Conservation (phyloP, 495 filamentous ascomycete species). For the Hyaloscypha finlandica region DNA sequence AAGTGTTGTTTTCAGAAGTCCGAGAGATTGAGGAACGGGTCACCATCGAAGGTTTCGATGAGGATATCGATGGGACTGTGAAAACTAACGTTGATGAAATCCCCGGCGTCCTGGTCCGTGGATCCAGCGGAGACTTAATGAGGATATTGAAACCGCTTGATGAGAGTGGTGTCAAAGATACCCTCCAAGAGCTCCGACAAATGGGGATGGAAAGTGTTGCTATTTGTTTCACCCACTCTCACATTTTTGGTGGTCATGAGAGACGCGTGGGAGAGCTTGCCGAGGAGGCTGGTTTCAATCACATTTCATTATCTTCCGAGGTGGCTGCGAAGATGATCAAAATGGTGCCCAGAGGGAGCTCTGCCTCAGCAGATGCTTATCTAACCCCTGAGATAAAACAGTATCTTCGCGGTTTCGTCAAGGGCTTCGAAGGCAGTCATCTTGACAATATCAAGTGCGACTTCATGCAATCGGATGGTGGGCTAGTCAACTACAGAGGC, state of each 20-base stretch:
- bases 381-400: conserved; percentile 92
- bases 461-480: conserved; percentile 86
- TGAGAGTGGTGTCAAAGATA: background rate
- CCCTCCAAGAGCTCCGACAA: background rate
- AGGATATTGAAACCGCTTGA: no score
- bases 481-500: conserved; percentile 70
- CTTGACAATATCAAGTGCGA: conserved; percentile 67
- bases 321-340: conserved; percentile 91
- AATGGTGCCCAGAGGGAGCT: conserved; percentile 81
- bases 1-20: conserved; percentile 72
- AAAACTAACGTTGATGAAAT: background rate
- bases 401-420: conserved; percentile 86
- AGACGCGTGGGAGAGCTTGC: conserved; percentile 65
- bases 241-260: conserved; percentile 62
- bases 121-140: background rate
- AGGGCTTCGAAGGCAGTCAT: conserved; percentile 68
- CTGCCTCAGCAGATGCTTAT: conserved; percentile 94
- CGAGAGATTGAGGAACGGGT: conserved; percentile 81
- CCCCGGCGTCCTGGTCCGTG: conserved; percentile 4
- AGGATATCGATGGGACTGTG: background rate
- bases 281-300: conserved; percentile 68
- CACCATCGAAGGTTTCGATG: conserved; percentile 64
- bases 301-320: conserved; percentile 71
- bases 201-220: conserved; percentile 56
- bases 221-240: conserved; percentile 76